These are phyloP conservation scores for Epichloe baconii DNA, from an alignment of 2,329 filamentous ascomycete genomes.

Conservation along the genomic window DNA sequence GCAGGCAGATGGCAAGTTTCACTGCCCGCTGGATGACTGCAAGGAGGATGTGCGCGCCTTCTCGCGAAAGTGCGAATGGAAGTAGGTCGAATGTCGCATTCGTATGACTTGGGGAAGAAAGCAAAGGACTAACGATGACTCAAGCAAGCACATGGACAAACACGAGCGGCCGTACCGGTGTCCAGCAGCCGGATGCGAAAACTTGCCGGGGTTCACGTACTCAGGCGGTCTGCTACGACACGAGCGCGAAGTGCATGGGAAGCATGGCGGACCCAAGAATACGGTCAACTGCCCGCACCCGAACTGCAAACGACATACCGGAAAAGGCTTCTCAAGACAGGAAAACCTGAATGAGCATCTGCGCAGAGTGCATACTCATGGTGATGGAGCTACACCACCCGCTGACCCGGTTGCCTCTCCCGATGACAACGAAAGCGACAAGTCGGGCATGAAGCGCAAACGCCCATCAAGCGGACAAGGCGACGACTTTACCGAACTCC, in stretches of 20 bases:
- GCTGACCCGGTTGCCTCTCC: slow-evolving; percentile 24
- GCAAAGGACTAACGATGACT: slow-evolving; percentile 11
- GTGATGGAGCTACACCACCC: slow-evolving; percentile 23
- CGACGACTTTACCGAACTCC: slow-evolving; percentile 41
- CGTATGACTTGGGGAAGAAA: background rate
- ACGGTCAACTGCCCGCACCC: slow-evolving; percentile 73
- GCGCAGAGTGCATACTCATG: slow-evolving; percentile 66
- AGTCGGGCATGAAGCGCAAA: slow-evolving; percentile 35
- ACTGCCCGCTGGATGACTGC: slow-evolving; percentile 62
- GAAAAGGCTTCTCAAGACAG: slow-evolving; percentile 81
- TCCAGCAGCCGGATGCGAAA: slow-evolving; percentile 68
- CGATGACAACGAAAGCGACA: slow-evolving; percentile 35
- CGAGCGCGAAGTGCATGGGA: slow-evolving; percentile 85
- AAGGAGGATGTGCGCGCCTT: slow-evolving; percentile 53
- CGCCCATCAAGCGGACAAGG: slow-evolving; percentile 20
- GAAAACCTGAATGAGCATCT: slow-evolving; percentile 93
- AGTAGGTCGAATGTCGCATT: slow-evolving; percentile 42
- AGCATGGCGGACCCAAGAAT: slow-evolving; percentile 79
- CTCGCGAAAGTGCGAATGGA: slow-evolving; percentile 83
- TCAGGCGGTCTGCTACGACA: slow-evolving; percentile 80
- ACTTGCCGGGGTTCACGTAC: slow-evolving; percentile 89
- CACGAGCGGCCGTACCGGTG: slow-evolving; percentile 91
- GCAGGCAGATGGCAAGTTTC: slow-evolving; percentile 61
- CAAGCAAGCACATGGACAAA: slow-evolving; percentile 95
- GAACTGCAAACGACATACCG: slow-evolving; percentile 80